phyloP scores from a whole-genome alignment of 768 basidiomycete genomes.

The Phlebiopsis gigantea region DNA sequence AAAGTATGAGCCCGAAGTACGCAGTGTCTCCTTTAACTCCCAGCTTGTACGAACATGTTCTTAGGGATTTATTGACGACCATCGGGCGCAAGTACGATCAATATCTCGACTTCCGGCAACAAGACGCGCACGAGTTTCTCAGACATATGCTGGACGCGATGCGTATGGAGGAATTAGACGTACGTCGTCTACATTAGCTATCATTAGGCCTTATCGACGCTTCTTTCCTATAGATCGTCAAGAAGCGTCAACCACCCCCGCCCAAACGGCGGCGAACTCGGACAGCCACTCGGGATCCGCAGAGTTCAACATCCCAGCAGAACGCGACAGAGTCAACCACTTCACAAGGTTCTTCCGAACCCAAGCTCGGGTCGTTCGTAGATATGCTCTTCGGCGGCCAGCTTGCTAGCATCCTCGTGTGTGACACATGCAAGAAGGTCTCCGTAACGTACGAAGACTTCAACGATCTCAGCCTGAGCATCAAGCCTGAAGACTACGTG shows the following conservation, averaged over 20 bases:
- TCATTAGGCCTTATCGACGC: background rate
- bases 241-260: constrained; percentile 50
- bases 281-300: background rate
- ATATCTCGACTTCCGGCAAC: constrained; percentile 91
- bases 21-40: constrained; percentile 20
- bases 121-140: constrained; percentile 93
- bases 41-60: background rate
- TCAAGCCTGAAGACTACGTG: constrained; percentile 76
- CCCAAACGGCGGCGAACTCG: constrained; percentile 30
- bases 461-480: constrained; percentile 86
- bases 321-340: constrained; percentile 14
- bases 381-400: constrained; percentile 91
- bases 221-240: constrained; percentile 62
- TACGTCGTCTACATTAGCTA: constrained; percentile 29
- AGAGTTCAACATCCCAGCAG: background rate
- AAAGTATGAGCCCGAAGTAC: constrained; percentile 64
- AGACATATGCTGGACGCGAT: constrained; percentile 86
- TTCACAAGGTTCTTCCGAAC: constrained; percentile 30
- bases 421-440: constrained; percentile 89
- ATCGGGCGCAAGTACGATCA: constrained; percentile 89
- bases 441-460: constrained; percentile 93
- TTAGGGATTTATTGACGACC: constrained; percentile 55
- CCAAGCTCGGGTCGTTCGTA: constrained; percentile 62
- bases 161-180: constrained; percentile 93
- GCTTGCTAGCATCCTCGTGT: constrained; percentile 87